Base-by-base conservation (phyloP, 495 filamentous ascomycete genomes). In the Talaromyces trachyspermus region DNA sequence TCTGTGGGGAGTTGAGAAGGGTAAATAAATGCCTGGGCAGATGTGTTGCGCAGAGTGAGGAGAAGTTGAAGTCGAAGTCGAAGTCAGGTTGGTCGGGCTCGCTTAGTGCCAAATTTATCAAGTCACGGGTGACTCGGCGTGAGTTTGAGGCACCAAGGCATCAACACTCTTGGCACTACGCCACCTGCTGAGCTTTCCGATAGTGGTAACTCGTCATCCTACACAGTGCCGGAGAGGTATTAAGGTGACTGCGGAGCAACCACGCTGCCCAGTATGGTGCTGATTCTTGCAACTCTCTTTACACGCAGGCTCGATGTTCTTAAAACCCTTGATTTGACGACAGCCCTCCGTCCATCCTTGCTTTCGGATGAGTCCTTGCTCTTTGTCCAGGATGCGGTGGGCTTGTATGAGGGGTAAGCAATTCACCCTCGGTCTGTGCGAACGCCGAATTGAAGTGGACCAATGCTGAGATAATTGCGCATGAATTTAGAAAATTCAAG, bases 371-470 rank as follows among this genome's bases (percentile, higher is more conserved):
- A 97, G 66, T 76, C 77, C 17, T 71, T 96, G 24, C 79, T 97
- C 48, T 97, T 96, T 70, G 89, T 99, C 50, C 89, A 95, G 68
- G 88, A 96, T 76, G 86, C 85, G 64, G 92, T 97, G 58, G 92
- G 94, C 55, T 72, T 99, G 52, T 99, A 99, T 69, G 87, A 96
- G 74, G 92, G 94, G 90, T 96, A 71, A 68, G 83, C 68, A 25
- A 35, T 37, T n/a, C 9, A 18, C 12, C 19, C 7, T n/a, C 14
- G n/a, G 19, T 22, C 38, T 19, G 14, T 38, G 14, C n/a, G 11
- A 3, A 42, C 20, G 19, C n/a, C 38, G 20, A 22, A 14, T 11
- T 5, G n/a, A n/a, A 37, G 41, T 15, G 29, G 8, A 20, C 19
- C 19, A 11, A 27, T 43, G 27, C 42, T 44, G n/a, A 44, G 19